phyloP scores from a whole-genome alignment of 176 grass and related monocot species.

The Cenchrus americanus region DNA sequence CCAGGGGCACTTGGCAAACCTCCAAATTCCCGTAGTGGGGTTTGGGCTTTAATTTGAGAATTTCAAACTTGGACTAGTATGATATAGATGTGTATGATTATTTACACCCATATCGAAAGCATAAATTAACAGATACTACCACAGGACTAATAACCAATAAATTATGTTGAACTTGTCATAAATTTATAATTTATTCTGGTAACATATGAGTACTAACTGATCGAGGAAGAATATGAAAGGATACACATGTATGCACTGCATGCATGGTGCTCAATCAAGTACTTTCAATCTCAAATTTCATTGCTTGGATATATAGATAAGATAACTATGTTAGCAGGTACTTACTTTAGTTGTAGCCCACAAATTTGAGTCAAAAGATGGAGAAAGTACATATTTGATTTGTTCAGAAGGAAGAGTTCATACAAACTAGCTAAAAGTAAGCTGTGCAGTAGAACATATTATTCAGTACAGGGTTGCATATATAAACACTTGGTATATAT shows the following conservation, averaged over 20 bases:
- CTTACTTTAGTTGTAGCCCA: background rate
- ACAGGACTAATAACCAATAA: background rate
- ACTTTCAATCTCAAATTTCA: background rate
- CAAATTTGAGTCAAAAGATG: background rate
- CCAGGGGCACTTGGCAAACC: too few species aligned
- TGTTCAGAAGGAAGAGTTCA: background rate
- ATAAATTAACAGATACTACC: background rate
- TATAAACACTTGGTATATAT: background rate
- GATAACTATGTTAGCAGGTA: background rate
- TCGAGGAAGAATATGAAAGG: background rate
- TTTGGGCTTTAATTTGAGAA: background rate
- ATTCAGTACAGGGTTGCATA: background rate
- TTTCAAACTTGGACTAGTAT: background rate
- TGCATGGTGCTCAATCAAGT: background rate
- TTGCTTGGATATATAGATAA: background rate
- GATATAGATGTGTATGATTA: background rate
- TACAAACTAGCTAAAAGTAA: slow-evolving; percentile 15
- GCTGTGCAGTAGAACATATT: background rate
- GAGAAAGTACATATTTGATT: background rate
- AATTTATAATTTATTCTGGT: background rate
- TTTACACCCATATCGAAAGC: background rate
- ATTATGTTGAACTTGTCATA: background rate
- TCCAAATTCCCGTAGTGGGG: too few species aligned
- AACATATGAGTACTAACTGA: background rate
- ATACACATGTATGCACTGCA: background rate